Conservation (phyloP, 2,329 filamentous ascomycete species). For the Colletotrichum graminicola region DNA sequence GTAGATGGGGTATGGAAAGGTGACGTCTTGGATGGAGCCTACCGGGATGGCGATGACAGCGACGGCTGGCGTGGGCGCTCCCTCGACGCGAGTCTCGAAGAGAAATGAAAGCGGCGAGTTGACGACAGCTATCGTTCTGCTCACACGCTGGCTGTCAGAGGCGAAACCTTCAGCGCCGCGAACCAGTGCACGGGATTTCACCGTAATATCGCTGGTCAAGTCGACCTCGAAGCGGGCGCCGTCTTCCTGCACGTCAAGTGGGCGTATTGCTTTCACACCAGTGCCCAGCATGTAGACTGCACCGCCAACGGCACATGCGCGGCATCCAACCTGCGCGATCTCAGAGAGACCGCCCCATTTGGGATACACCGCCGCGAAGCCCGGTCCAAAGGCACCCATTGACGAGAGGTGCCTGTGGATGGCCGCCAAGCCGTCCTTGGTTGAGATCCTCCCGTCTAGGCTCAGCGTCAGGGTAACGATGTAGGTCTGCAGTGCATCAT, state of each 20-base stretch:
- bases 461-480: slow-evolving; percentile 79
- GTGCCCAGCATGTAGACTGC: slow-evolving; percentile 89
- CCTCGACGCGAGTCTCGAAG: slow-evolving; percentile 80
- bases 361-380: slow-evolving; percentile 89
- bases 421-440: slow-evolving; percentile 74
- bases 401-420: slow-evolving; percentile 87
- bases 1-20: slow-evolving; percentile 64
- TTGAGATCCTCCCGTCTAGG: slow-evolving; percentile 71
- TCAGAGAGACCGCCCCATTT: slow-evolving; percentile 95
- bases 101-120: slow-evolving; percentile 73
- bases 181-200: slow-evolving; percentile 69
- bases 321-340: slow-evolving; percentile 90
- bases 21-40: slow-evolving; percentile 55
- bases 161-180: slow-evolving; percentile 54
- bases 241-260: slow-evolving; percentile 45
- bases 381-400: slow-evolving; percentile 87
- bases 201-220: slow-evolving; percentile 68
- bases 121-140: slow-evolving; percentile 76
- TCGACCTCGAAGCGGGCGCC: slow-evolving; percentile 55
- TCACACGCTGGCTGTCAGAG: slow-evolving; percentile 55
- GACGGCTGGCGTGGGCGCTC: slow-evolving; percentile 79
- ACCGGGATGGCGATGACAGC: slow-evolving; percentile 76
- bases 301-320: slow-evolving; percentile 90
- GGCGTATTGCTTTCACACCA: slow-evolving; percentile 62
- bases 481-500: slow-evolving; percentile 73